Evolutionary conservation across 345 rosid genomes (phyloP).

Genomic region (Cardiospermum halicacabum): DNA sequence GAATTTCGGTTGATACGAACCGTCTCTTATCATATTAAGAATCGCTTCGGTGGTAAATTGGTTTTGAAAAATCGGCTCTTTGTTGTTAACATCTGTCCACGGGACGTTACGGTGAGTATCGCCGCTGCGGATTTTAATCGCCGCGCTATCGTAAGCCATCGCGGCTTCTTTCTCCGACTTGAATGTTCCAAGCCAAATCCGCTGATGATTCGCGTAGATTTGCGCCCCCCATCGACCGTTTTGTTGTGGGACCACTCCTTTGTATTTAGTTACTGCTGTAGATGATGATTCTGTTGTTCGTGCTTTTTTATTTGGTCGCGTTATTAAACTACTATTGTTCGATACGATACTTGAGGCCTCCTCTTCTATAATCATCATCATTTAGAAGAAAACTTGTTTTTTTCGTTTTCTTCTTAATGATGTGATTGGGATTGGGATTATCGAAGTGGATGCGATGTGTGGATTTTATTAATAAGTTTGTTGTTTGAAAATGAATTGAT

Average conservation of each 20-base stretch:
- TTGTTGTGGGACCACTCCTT: constrained; percentile 53
- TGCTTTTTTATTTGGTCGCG: too few species aligned
- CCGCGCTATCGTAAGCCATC: constrained; percentile 58
- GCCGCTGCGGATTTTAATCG: constrained; percentile 41
- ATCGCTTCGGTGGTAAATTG: constrained; percentile 30
- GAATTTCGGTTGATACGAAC: constrained; percentile 56
- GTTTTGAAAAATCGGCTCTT: constrained; percentile 47
- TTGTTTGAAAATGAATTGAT: too few species aligned
- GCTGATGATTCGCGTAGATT: constrained; percentile 46
- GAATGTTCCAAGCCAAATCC: constrained; percentile 76
- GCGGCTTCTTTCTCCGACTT: constrained; percentile 57
- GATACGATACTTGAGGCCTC: too few species aligned
- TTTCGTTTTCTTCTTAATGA: too few species aligned
- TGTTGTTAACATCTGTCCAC: constrained; percentile 37
- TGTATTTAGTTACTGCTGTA: too few species aligned
- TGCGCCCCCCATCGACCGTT: constrained; percentile 72
- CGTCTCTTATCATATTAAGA: constrained; percentile 62
- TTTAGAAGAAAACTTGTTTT: too few species aligned
- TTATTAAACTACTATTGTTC: too few species aligned
- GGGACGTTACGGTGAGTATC: constrained; percentile 58
- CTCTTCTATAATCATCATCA: too few species aligned
- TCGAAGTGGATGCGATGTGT: too few species aligned
- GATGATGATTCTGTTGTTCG: too few species aligned
- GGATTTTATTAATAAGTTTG: too few species aligned
- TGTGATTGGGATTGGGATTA: too few species aligned